Conservation (phyloP, 306 rosid species). For the Fagus sylvatica region DNA sequence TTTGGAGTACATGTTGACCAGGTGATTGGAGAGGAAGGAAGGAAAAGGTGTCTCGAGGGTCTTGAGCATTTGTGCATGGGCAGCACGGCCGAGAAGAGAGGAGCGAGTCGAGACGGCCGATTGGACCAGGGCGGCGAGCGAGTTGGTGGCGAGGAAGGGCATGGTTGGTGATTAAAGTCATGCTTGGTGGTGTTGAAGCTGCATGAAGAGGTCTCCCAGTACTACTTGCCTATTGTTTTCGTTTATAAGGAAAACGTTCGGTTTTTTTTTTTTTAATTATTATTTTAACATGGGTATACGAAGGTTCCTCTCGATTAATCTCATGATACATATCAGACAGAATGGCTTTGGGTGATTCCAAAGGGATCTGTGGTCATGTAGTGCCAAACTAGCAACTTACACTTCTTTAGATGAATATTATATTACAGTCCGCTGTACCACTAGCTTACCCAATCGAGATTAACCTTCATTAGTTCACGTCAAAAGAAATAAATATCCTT, state of each 20-base stretch:
- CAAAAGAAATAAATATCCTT: too few species aligned
- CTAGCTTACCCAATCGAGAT: too few species aligned
- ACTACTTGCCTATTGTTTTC: not conserved
- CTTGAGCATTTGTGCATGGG: constrained; percentile 66
- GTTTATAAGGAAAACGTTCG: not conserved
- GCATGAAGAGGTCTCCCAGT: constrained; percentile 8
- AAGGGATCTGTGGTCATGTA: too few species aligned
- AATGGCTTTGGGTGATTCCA: too few species aligned
- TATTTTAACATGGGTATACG: too few species aligned
- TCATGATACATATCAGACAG: too few species aligned
- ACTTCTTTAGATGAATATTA: too few species aligned
- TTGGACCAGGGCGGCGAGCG: constrained; percentile 55
- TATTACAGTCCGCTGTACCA: too few species aligned
- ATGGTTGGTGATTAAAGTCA: constrained; percentile 32
- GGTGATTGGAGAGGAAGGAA: constrained; percentile 69
- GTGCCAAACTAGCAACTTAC: too few species aligned
- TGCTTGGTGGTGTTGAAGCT: not conserved
- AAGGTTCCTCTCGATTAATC: too few species aligned
- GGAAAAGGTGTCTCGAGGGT: constrained; percentile 55
- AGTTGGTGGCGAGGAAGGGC: constrained; percentile 46
- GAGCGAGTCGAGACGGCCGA: constrained; percentile 54
- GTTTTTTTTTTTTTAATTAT: too few species aligned
- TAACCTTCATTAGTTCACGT: too few species aligned
- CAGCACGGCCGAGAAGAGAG: constrained; percentile 55
- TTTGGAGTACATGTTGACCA: constrained; percentile 88